Evolutionary conservation across 305 asterid species (phyloP), one percentile per base, ranked within the genome.

Genomic region (Coffea humblotiana): DNA sequence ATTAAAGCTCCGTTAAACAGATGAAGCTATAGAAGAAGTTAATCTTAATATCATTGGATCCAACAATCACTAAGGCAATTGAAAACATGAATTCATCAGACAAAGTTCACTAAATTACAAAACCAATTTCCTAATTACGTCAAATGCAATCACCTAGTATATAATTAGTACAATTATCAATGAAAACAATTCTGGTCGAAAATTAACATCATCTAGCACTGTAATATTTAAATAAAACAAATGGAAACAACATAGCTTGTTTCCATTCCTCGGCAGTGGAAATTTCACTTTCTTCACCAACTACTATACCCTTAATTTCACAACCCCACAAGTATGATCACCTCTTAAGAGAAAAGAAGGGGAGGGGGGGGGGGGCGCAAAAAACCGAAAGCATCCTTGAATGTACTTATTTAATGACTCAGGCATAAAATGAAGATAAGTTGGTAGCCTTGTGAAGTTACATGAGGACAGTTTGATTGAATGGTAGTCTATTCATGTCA

Each of bases 1-100:
- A 86, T 77, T 58, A 58, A 58, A 69, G 74, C 8, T 40, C 43
- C 3, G 43, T 40, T 40, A 40, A 40, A 40, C 40, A 69, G 47
- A 51, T 6, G 47, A 49, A 18, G 40, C 40, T 25, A 3, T 25
- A 25, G 6, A 74, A 76, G 75, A 47, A 51, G 37, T 52, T 45
- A 63, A 8, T 64, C 66, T 19, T 29, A 71, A 40, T 19, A 47
- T 23, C 47, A 27, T 25, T 49, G 47, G 23, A 61, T 25, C 25
- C 29, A 18, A 37, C 43, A 56, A 64, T 43, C 73, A 4, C 29
- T 29, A 51, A 49, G 15, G 27, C 47, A 73, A 2, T 43, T 35
- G 19, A 75, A 35, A 37, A 21, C 23, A 32, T 19, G 10, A 37
- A 75, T 37, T 23, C 54, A 58, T 21, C 23, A 45, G 11, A 74